Evolutionary conservation across 257 asterid genomes (phyloP).

Genomic region (Petunia secreta): DNA sequence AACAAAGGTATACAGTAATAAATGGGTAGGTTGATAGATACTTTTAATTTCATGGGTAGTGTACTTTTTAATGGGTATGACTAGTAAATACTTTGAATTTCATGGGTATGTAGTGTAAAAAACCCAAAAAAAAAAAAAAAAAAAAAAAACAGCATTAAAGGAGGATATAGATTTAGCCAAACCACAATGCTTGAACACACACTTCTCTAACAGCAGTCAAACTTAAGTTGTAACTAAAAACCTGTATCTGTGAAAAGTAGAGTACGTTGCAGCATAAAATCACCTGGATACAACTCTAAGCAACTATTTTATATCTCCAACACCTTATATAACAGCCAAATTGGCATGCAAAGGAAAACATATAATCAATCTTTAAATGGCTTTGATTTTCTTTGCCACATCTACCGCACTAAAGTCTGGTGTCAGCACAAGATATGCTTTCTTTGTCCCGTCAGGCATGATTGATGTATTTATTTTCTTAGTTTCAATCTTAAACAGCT

Average conservation of each 20-base stretch:
- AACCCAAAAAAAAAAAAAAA: too few relatives aligned
- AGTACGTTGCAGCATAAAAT: background rate
- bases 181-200: background rate
- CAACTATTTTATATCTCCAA: background rate
- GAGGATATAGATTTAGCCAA: background rate
- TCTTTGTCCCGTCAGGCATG: constrained; percentile 66
- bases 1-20: too few relatives aligned
- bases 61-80: too few relatives aligned
- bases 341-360: background rate
- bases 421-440: constrained; percentile 57
- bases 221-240: background rate
- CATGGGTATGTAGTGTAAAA: too few relatives aligned
- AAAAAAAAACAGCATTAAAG: background rate
- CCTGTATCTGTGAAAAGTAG: background rate
- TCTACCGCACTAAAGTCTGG: constrained; percentile 55
- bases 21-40: too few relatives aligned
- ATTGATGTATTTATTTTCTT: constrained; percentile 68
- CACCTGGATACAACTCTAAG: constrained; percentile 7
- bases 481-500: constrained; percentile 45
- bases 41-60: too few relatives aligned
- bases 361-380: constrained; percentile 40
- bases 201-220: background rate
- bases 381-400: constrained; percentile 61
- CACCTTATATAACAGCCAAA: background rate
- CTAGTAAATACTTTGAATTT: too few relatives aligned